Evolutionary conservation across 306 rosid species (phyloP), one percentile per base, ranked within the genome.

Genomic region (Citrullus amarus): DNA sequence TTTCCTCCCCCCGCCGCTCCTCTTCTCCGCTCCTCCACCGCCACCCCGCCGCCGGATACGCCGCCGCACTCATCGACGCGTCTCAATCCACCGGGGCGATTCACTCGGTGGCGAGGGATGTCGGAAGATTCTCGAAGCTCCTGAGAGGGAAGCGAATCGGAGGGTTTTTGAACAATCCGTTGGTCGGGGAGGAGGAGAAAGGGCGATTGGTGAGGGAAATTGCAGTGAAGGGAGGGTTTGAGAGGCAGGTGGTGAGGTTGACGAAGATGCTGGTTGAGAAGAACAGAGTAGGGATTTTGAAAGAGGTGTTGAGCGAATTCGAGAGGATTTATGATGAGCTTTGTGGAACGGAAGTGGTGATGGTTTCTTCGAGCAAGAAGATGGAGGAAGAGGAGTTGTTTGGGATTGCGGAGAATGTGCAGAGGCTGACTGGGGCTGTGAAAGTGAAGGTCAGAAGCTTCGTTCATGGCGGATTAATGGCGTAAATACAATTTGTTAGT

Each of bases 41-140:
- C 25, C 81, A 76, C 2, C 88, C 93, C 2, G 87, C 96, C 8
- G 83, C 92, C 57, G 97, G 97, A 1, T 93, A 91, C 65, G 97
- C 97, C 1, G 96, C 93, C 15, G 98, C 98, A 9, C 79, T 91
- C 53, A 16, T 93, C 39, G 92, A 86, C 44, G 80, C 84, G 8
- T 89, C 93, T 78, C 97, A 90, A 9, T 77, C 30, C 63, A 86
- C 14, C 87, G 81, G 78, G 4, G 81, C 91, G n/a, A 89, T 93
- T 46, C 87, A 88, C 69, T 46, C 20, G 22, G 92, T 93, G 13
- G 90, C 83, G 2, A 69, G 12, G 69, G 97, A 90, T 72, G 92
- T 85, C 41, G 85, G 77, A 12, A 83, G 86, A 84, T 84, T 93
- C 68, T 74, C 86, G 85, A 75, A 69, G 53, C 17, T 89, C 56